Conservation (phyloP, 2,329 filamentous ascomycete genomes). For the Trichocomaceae sp. region DNA sequence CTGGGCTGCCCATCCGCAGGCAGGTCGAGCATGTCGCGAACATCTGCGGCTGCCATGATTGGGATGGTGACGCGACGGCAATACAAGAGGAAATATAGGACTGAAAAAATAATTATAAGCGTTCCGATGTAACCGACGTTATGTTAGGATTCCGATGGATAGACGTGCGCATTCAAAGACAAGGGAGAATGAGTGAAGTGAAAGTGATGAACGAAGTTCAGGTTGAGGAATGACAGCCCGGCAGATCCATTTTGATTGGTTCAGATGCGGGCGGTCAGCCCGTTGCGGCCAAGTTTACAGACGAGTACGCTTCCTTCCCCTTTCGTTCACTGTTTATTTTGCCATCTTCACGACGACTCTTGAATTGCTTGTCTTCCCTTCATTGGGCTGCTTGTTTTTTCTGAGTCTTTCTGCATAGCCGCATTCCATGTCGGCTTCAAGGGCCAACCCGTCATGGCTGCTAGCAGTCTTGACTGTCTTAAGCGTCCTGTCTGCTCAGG, state of each 20-base stretch:
- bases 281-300: constrained; percentile 16
- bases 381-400: background rate
- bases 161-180: background rate
- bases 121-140: background rate
- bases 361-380: background rate
- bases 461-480: constrained; percentile 52
- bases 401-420: background rate
- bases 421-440: constrained; percentile 30
- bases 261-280: background rate
- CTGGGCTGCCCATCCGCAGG: constrained; percentile 55
- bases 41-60: constrained; percentile 67
- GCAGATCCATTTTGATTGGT: background rate
- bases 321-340: constrained; percentile 8
- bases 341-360: constrained; percentile 8
- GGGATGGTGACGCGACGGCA: constrained; percentile 13
- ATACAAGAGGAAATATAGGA: background rate
- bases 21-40: constrained; percentile 82
- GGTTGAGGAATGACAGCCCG: background rate
- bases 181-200: background rate
- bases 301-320: constrained; percentile 9
- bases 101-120: background rate
- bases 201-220: background rate
- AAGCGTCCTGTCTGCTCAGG: constrained; percentile 58
- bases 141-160: background rate
- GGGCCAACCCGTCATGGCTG: constrained; percentile 33